These are phyloP conservation scores for Xerocomellus intermedius DNA, from an alignment of 768 basidiomycete species.

Conservation along the genomic window DNA sequence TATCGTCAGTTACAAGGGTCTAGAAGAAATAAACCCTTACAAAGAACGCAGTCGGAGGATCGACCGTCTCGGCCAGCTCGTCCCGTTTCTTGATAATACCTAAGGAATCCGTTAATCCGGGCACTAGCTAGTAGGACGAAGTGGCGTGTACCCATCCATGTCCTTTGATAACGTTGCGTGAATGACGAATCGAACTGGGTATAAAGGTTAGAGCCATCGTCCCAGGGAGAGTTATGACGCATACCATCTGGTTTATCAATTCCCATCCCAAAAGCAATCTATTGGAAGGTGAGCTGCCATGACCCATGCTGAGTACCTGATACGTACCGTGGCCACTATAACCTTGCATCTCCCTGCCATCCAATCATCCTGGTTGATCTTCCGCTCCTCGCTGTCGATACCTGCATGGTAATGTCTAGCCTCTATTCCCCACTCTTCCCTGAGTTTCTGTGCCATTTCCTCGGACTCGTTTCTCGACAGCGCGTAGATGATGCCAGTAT, in stretches of 20 bases:
- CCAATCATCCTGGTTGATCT: constrained; percentile 68
- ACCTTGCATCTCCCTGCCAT: constrained; percentile 66
- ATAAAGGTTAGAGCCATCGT: constrained; percentile 1
- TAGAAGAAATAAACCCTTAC: constrained; percentile 44
- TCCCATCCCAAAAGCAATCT: constrained; percentile 98
- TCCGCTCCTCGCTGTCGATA: constrained; percentile 62
- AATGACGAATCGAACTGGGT: constrained; percentile 85
- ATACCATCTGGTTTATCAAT: constrained; percentile 83
- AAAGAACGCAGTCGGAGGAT: constrained; percentile 82
- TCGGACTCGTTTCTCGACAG: constrained; percentile 73
- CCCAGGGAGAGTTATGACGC: constrained; percentile 2
- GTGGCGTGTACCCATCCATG: constrained; percentile 66
- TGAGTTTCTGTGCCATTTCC: constrained; percentile 67
- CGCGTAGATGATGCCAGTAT: constrained; percentile 88
- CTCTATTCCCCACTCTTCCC: constrained; percentile 52
- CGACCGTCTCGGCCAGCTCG: constrained; percentile 91
- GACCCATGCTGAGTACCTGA: background rate
- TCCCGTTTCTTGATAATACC: constrained; percentile 95
- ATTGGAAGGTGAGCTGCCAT: constrained; percentile 3
- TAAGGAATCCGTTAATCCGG: constrained; percentile 26
- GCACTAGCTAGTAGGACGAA: background rate
- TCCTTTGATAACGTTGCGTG: constrained; percentile 81
- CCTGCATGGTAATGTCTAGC: constrained; percentile 88
- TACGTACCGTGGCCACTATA: constrained; percentile 87
- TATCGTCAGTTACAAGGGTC: background rate